Evolutionary conservation across 2,329 filamentous ascomycete genomes (phyloP), one percentile per base, ranked within the genome.

Genomic region (Sphaceloma murrayae): DNA sequence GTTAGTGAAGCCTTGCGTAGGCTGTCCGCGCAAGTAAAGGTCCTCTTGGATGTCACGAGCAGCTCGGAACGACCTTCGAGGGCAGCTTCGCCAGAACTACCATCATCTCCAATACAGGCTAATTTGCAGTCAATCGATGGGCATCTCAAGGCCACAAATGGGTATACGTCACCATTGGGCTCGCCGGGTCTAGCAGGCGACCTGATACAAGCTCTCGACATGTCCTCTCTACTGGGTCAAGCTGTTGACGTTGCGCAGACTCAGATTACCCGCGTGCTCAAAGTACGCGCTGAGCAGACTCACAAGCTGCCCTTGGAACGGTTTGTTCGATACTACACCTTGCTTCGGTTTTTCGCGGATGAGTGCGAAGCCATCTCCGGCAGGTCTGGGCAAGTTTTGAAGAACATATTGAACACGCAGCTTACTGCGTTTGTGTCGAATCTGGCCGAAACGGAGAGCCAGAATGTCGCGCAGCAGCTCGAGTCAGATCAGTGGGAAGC

Each of bases 11-110:
- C 85, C 3, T 62, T 98, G 36, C 74, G 91, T 46, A 75, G 91
- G 55, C 67, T 95, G 5, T 86, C 85, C 13, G 88, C 86, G 0
- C 89, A 96, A 59, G 83, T 91, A 45, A 98, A 98, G 61, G 80
- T 96, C 7, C 66, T 98, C n/a, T 71, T 98, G 7, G 91, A 98
- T 61, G 84, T 94, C 14, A 91, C 88, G 1, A 94, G 87, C 59
- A 80, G 77, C 9, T 72, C 84, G 42, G 70, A 74, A 13, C 64
- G 63, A 10, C 65, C 48, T 22, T 54, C 52, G 3, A 45, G 67
- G 2, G 55, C 62, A 2, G 50, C 53, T 49, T 62, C 55, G 50
- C 55, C 27, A 55, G 61, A 34, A 58, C 60, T 21, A n/a, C 40
- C 45, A 7, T 38, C 45, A 51, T 68, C 18, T 1, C 70, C 72